Conservation (phyloP, 139 green algal species). For the Marvania coccoides region DNA sequence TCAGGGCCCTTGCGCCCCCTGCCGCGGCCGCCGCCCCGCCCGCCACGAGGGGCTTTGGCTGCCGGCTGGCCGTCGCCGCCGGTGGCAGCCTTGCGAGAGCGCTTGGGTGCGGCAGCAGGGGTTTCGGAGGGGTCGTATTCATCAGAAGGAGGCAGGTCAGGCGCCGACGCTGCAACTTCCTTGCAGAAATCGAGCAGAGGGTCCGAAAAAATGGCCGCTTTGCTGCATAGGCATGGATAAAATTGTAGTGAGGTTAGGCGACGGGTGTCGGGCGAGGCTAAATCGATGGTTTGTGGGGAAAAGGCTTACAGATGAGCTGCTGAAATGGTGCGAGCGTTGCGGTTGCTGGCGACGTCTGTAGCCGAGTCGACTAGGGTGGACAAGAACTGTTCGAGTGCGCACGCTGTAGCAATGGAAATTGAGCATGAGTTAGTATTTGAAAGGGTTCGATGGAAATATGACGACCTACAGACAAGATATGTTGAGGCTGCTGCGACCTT, state of each 20-base stretch:
- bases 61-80: too few relatives aligned
- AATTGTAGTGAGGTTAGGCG: neutral
- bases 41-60: neutral
- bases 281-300: conserved; percentile 7
- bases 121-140: neutral
- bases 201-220: conserved; percentile 42
- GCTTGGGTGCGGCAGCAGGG: neutral
- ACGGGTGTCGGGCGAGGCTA: neutral
- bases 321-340: conserved; percentile 65
- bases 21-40: neutral
- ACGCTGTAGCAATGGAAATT: conserved; percentile 13
- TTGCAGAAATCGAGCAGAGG: conserved; percentile 69
- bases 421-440: neutral
- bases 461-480: conserved; percentile 68
- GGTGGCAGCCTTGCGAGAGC: too few relatives aligned
- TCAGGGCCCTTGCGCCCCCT: neutral
- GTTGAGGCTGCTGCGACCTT: conserved; percentile 85
- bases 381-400: conserved; percentile 87
- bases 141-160: conserved; percentile 55
- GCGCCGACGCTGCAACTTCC: conserved; percentile 50
- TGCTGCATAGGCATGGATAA: conserved; percentile 26
- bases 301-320: conserved; percentile 62
- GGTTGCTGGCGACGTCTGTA: conserved; percentile 38
- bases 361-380: conserved; percentile 56
- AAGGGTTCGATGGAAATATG: neutral